Evolutionary conservation across 2,329 filamentous ascomycete species (phyloP).

Genomic region (Penicillium sp.): DNA sequence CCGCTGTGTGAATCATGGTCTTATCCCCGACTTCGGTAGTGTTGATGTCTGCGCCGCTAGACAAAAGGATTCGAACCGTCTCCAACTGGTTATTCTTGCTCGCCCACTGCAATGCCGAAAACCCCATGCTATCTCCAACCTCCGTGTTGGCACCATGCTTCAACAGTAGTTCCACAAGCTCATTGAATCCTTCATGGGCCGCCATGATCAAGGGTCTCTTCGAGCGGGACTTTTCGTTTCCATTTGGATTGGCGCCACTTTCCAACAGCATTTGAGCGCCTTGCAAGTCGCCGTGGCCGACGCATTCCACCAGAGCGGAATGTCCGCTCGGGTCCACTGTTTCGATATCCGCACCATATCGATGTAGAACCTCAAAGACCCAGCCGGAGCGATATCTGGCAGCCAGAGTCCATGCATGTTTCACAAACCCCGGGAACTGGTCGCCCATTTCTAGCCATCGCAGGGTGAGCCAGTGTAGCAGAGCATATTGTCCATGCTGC

Average conservation of each 20-base stretch:
- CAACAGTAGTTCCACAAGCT: conserved; percentile 11
- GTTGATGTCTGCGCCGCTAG: conserved; percentile 6
- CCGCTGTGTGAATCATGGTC: conserved; percentile 10
- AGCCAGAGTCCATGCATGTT: conserved; percentile 11
- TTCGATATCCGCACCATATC: conserved; percentile 20
- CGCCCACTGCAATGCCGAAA: conserved; percentile 12
- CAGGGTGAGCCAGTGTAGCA: conserved; percentile 20
- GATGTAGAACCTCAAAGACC: conserved; percentile 16
- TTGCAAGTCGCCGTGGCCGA: conserved; percentile 3
- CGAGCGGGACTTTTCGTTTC: not conserved
- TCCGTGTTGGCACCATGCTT: conserved; percentile 5
- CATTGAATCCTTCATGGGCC: conserved; percentile 6
- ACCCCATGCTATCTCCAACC: not conserved
- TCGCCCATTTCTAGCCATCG: conserved; percentile 18
- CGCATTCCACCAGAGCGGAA: conserved; percentile 16
- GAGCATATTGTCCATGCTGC: conserved; percentile 4
- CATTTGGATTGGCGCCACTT: conserved; percentile 21
- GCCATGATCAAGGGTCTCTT: conserved; percentile 15
- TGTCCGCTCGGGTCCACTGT: not conserved
- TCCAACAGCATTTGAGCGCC: conserved; percentile 14
- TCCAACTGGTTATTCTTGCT: conserved; percentile 1
- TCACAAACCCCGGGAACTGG: conserved; percentile 3
- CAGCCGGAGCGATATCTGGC: conserved; percentile 11
- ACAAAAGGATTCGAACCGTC: conserved; percentile 1
- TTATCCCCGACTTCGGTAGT: not conserved